Percentiles rank a stretch among this genome's conserved stretches.
Conservation (phyloP, 2,329 filamentous ascomycete genomes). For the Pseudogymnoascus sp. region DNA sequence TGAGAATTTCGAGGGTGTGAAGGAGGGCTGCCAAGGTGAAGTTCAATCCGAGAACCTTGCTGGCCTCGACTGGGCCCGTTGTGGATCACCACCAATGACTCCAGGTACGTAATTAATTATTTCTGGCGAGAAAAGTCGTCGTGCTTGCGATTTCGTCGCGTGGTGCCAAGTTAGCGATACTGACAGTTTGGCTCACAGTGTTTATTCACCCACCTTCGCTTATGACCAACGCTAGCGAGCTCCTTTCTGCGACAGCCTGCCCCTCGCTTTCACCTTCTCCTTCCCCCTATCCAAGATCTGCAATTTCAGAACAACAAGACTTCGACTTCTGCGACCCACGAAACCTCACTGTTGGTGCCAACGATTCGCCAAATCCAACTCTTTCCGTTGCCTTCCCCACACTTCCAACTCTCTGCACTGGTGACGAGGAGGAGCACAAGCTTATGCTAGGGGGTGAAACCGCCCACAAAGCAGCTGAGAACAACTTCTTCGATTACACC, state of each 20-base stretch:
- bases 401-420: conserved; percentile 51
- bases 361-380: conserved; percentile 34
- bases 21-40: conserved; percentile 63
- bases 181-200: conserved; percentile 34
- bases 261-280: conserved; percentile 84
- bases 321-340: conserved; percentile 87
- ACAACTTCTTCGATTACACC: conserved; percentile 45
- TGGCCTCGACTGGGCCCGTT: conserved; percentile 65
- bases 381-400: conserved; percentile 54
- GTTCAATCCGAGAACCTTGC: conserved; percentile 64
- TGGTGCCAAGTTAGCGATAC: conserved; percentile 3
- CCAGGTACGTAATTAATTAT: conserved; percentile 60
- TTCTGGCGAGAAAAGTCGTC: not conserved
- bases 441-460: conserved; percentile 40
- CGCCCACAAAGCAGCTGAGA: conserved; percentile 38
- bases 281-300: conserved; percentile 63
- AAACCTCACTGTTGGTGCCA: conserved; percentile 65
- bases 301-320: conserved; percentile 56
- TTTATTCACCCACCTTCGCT: conserved; percentile 61
- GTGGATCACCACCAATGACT: conserved; percentile 76
- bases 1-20: conserved; percentile 57
- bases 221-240: conserved; percentile 56
- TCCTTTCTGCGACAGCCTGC: conserved; percentile 64
- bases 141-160: not conserved
- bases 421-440: conserved; percentile 52